These are phyloP conservation scores for Lepidium aucheri DNA, from an alignment of 345 rosid species.

Conservation along the genomic window DNA sequence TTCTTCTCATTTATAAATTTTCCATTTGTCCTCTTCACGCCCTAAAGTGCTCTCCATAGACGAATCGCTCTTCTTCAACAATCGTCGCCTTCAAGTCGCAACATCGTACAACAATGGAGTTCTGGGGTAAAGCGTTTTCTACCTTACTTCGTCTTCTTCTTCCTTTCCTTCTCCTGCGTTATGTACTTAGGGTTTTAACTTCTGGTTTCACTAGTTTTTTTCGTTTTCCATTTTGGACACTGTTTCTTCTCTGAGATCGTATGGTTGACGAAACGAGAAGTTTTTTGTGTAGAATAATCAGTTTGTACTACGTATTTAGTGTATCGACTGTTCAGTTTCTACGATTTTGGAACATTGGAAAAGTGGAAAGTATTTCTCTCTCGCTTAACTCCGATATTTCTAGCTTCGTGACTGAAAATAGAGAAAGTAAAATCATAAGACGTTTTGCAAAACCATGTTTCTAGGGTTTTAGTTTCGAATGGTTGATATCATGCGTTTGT, in stretches of 20 bases:
- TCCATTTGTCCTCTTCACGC: neutral
- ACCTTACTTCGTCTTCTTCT: neutral
- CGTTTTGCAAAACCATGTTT: no score
- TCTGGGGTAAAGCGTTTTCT: constrained; percentile 42
- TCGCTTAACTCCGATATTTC: neutral
- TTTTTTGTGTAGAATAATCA: neutral
- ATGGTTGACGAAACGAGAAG: neutral
- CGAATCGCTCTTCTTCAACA: constrained; percentile 14
- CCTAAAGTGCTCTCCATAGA: neutral
- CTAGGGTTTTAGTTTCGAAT: no score
- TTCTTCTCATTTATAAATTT: neutral
- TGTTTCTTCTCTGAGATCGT: constrained; percentile 5
- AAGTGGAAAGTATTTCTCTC: neutral
- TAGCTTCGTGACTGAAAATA: neutral
- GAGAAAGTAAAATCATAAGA: no score
- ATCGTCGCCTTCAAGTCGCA: constrained; percentile 5
- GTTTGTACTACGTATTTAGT: neutral
- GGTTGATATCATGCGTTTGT: neutral
- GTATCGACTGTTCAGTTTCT: neutral
- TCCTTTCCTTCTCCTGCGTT: neutral
- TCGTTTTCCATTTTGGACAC: neutral
- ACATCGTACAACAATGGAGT: constrained; percentile 33
- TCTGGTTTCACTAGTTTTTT: neutral
- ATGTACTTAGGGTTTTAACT: neutral
- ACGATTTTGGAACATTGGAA: neutral